Evolutionary conservation across 176 grass and related monocot genomes (phyloP).

Genomic region (Panicum miliaceum): DNA sequence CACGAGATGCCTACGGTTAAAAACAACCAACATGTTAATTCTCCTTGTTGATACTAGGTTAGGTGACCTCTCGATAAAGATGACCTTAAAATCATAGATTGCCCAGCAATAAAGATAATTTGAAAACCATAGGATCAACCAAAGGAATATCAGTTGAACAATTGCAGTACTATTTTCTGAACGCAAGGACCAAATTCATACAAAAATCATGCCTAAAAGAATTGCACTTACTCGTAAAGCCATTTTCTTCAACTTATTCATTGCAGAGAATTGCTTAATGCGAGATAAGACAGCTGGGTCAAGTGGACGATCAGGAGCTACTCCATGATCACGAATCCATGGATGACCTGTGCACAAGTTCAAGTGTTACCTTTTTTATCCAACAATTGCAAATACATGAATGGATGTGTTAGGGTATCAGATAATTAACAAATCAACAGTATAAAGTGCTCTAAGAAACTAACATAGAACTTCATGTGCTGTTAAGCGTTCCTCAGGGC

Average conservation of each 20-base stretch:
- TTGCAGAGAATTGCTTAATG: constrained; percentile 97
- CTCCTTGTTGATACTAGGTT: not conserved
- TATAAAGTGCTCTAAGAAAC: constrained; percentile 41
- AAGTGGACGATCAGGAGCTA: constrained; percentile 91
- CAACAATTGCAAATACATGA: constrained; percentile 38
- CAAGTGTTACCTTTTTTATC: constrained; percentile 37
- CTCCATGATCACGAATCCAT: constrained; percentile 95
- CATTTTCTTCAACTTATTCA: constrained; percentile 99
- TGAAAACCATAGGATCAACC: not conserved
- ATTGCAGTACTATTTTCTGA: not conserved
- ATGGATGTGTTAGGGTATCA: constrained; percentile 4
- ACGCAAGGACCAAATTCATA: not conserved
- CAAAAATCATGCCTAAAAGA: constrained; percentile 12
- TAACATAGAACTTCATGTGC: constrained; percentile 96
- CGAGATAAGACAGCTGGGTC: constrained; percentile 96
- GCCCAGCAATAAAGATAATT: not conserved
- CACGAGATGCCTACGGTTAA: too few relatives aligned
- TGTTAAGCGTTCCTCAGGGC: constrained; percentile 61
- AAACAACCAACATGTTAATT: too few relatives aligned
- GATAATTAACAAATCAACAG: constrained; percentile 8
- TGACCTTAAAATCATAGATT: not conserved
- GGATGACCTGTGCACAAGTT: constrained; percentile 76
- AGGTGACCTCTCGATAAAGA: not conserved
- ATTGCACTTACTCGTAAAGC: constrained; percentile 73
- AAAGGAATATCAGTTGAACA: constrained; percentile 2